phyloP scores from a whole-genome alignment of 805 yeast genomes.

The Zygoascus bituminiphila region DNA sequence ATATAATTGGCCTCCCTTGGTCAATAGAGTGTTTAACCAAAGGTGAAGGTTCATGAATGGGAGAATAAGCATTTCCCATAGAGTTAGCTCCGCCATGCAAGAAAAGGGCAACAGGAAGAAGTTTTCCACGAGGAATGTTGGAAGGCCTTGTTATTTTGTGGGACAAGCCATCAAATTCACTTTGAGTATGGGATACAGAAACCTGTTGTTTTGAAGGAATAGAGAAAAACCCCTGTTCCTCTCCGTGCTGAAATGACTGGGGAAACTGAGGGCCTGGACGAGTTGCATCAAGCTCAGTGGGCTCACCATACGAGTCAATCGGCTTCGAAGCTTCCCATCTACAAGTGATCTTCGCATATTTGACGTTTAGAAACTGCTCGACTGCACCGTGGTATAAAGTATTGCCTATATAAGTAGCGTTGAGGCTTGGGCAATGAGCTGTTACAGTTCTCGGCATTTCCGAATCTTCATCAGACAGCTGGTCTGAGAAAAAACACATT shows the following conservation, averaged over 20 bases:
- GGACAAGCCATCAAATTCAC: neutral
- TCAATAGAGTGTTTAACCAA: neutral
- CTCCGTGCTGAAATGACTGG: neutral
- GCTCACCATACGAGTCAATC: neutral
- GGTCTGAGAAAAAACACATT: neutral
- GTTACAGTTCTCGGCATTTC: neutral
- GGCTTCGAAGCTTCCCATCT: slow-evolving; percentile 1
- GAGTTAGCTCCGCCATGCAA: slow-evolving; percentile 33
- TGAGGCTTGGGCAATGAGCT: slow-evolving; percentile 24
- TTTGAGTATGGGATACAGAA: neutral
- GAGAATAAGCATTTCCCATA: slow-evolving; percentile 25
- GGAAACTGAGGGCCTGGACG: neutral
- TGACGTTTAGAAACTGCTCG: slow-evolving; percentile 4
- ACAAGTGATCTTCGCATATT: slow-evolving; percentile 2
- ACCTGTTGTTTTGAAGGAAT: neutral
- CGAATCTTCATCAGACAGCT: neutral
- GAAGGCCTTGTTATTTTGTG: slow-evolving; percentile 5
- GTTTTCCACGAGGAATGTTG: neutral
- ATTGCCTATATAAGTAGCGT: slow-evolving; percentile 2
- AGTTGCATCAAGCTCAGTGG: neutral
- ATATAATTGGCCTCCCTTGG: neutral
- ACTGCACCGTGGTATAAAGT: neutral
- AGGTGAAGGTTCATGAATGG: neutral
- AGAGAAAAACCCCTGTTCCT: neutral
- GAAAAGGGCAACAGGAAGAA: slow-evolving; percentile 32